Evolutionary conservation across 371 early-diverging fungal genomes (phyloP).

Genomic region (Mortierella polycephala): DNA sequence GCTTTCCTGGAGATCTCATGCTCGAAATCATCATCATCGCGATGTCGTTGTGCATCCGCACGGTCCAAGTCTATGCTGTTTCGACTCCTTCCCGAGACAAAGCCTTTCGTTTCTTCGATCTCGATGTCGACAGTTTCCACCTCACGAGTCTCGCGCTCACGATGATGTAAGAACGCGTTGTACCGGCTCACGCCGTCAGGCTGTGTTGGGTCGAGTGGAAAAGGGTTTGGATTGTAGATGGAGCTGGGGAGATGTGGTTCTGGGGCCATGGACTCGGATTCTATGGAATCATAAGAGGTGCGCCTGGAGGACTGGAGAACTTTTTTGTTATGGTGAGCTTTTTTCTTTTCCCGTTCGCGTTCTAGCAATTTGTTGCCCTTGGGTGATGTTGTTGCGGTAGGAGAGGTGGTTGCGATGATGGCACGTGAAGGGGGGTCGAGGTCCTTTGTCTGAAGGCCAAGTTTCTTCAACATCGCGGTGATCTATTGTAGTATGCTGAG

Average conservation of each 20-base stretch:
- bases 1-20: constrained; percentile 6
- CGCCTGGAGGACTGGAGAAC: constrained; percentile 10
- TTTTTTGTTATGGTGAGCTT: constrained; percentile 33
- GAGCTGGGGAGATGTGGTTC: constrained; percentile 38
- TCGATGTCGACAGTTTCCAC: constrained; percentile 32
- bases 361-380: constrained; percentile 2
- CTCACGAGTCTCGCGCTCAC: constrained; percentile 8
- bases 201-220: constrained; percentile 46
- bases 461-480: constrained; percentile 13
- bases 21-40: constrained; percentile 4
- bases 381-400: not conserved
- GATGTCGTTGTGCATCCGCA: not conserved
- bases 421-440: not conserved
- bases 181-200: constrained; percentile 35
- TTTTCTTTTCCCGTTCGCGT: constrained; percentile 21
- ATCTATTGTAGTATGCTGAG: not conserved
- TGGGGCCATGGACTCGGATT: constrained; percentile 26
- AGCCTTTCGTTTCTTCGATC: constrained; percentile 38
- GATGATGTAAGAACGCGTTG: constrained; percentile 22
- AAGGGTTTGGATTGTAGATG: constrained; percentile 47
- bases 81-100: constrained; percentile 43
- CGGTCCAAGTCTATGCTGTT: constrained; percentile 19
- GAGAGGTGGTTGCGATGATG: too few relatives aligned
- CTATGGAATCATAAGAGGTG: constrained; percentile 29
- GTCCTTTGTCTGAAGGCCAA: constrained; percentile 4